A percentile compares a stretch with the other conserved stretches of the same genome.
These are phyloP conservation scores for Polyporus arcularius DNA, from an alignment of 768 basidiomycete genomes.

Conservation along the genomic window DNA sequence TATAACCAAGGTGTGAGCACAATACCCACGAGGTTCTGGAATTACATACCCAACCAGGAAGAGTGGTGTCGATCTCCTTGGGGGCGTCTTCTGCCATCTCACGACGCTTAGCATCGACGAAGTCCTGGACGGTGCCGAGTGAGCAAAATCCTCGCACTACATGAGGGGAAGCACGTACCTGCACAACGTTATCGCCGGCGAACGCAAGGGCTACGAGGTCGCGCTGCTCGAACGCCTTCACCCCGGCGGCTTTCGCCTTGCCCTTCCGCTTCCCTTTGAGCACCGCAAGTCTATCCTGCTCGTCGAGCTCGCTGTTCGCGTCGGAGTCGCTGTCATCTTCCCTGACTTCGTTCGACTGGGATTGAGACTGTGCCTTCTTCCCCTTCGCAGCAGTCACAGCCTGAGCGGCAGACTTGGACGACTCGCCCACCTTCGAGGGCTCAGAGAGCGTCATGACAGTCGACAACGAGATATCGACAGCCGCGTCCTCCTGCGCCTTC, in stretches of 20 bases:
- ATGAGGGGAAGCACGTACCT: constrained; percentile 44
- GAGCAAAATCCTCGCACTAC: background rate
- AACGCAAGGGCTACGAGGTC: constrained; percentile 95
- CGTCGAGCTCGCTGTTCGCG: constrained; percentile 66
- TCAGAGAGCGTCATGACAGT: constrained; percentile 41
- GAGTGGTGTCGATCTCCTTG: constrained; percentile 80
- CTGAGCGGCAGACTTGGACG: constrained; percentile 20
- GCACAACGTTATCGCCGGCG: constrained; percentile 94
- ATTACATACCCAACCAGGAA: constrained; percentile 88
- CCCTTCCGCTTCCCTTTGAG: constrained; percentile 42
- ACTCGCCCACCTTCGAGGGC: constrained; percentile 14
- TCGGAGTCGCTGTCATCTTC: constrained; percentile 49
- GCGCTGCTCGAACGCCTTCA: constrained; percentile 82
- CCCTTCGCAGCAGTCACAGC: background rate
- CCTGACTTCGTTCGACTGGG: background rate
- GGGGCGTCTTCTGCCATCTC: constrained; percentile 91
- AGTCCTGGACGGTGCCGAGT: constrained; percentile 55
- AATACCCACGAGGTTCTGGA: background rate
- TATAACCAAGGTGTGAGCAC: background rate
- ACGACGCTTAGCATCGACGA: constrained; percentile 77
- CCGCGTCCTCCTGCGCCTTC: constrained; percentile 70
- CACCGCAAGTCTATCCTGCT: constrained; percentile 55
- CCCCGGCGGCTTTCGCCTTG: constrained; percentile 40
- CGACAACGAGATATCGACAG: constrained; percentile 73
- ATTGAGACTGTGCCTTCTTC: background rate